Percentiles rank a stretch among this genome's conserved stretches.
phyloP scores from a whole-genome alignment of 1,284 basidiomycete genomes.

The Mycena sp. region DNA sequence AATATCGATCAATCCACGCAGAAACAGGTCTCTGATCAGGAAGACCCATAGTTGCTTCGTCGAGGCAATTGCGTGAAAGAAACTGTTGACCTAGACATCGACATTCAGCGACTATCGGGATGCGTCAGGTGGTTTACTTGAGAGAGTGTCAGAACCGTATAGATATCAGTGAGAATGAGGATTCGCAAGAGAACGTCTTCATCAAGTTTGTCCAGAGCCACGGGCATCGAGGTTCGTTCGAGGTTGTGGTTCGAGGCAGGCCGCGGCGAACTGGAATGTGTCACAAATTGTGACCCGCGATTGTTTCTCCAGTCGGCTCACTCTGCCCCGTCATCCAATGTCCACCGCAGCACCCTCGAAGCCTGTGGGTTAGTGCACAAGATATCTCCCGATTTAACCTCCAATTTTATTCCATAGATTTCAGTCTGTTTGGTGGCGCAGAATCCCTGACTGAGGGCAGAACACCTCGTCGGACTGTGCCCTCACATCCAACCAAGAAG shows the following conservation, averaged over 20 bases:
- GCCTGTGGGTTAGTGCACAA: slow-evolving; percentile 29
- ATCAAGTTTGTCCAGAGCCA: not conserved
- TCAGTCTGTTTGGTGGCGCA: slow-evolving; percentile 83
- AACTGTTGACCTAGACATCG: not conserved
- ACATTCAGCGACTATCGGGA: not conserved
- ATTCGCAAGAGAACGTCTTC: not conserved
- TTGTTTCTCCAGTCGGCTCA: slow-evolving; percentile 8
- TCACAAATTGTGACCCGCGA: slow-evolving; percentile 12
- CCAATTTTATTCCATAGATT: slow-evolving; percentile 56
- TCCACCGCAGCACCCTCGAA: slow-evolving; percentile 20
- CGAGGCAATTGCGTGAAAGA: not conserved
- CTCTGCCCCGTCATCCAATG: slow-evolving; percentile 21
- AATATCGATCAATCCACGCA: not conserved
- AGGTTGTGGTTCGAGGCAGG: not conserved
- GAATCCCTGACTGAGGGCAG: slow-evolving; percentile 74
- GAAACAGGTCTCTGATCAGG: not conserved
- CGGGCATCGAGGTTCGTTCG: not conserved
- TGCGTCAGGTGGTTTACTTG: not conserved
- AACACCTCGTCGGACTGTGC: slow-evolving; percentile 68
- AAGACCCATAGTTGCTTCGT: slow-evolving; percentile 5
- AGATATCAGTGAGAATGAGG: not conserved
- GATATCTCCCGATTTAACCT: not conserved
- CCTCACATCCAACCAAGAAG: slow-evolving; percentile 51
- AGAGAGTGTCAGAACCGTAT: not conserved
- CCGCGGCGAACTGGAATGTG: not conserved